A percentile compares a stretch with the other conserved stretches of the same genome.
phyloP scores from a whole-genome alignment of 2,329 filamentous ascomycete genomes.

The Trichophyton rubrum region DNA sequence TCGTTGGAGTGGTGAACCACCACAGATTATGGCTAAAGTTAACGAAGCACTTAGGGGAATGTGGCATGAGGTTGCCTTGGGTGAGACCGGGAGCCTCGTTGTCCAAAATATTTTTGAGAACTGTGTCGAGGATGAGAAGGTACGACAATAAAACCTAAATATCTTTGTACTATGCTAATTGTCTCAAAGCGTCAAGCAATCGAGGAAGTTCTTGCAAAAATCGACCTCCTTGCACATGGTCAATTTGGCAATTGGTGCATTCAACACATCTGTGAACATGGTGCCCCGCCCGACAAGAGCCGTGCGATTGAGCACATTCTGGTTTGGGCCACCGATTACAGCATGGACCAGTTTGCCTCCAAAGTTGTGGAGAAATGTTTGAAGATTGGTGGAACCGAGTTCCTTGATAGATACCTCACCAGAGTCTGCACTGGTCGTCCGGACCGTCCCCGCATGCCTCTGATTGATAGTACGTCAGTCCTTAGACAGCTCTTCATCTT shows the following conservation, averaged over 20 bases:
- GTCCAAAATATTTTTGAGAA: slow-evolving; percentile 99
- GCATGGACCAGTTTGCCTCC: slow-evolving; percentile 97
- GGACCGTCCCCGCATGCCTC: slow-evolving; percentile 84
- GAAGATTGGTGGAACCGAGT: slow-evolving; percentile 86
- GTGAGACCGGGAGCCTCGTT: slow-evolving; percentile 92
- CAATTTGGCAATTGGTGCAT: slow-evolving; percentile 99
- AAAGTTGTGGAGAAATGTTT: slow-evolving; percentile 99
- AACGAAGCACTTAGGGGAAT: slow-evolving; percentile 89
- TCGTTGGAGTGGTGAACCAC: slow-evolving; percentile 85
- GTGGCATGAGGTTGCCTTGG: slow-evolving; percentile 97
- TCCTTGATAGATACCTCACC: slow-evolving; percentile 82
- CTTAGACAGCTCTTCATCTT: background rate
- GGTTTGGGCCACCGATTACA: slow-evolving; percentile 86
- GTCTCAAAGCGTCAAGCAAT: slow-evolving; percentile 74
- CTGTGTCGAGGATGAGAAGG: slow-evolving; percentile 96
- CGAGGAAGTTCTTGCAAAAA: slow-evolving; percentile 86
- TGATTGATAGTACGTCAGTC: slow-evolving; percentile 65
- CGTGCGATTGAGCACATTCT: slow-evolving; percentile 93
- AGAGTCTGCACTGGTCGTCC: slow-evolving; percentile 83
- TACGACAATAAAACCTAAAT: slow-evolving; percentile 27
- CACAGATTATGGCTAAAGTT: slow-evolving; percentile 97
- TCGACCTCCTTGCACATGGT: slow-evolving; percentile 90
- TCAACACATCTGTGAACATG: slow-evolving; percentile 97
- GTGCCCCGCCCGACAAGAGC: slow-evolving; percentile 77
- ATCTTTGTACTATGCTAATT: slow-evolving; percentile 4